These are phyloP conservation scores for Austroboletus eburneus DNA, from an alignment of 768 basidiomycete species.

Conservation along the genomic window DNA sequence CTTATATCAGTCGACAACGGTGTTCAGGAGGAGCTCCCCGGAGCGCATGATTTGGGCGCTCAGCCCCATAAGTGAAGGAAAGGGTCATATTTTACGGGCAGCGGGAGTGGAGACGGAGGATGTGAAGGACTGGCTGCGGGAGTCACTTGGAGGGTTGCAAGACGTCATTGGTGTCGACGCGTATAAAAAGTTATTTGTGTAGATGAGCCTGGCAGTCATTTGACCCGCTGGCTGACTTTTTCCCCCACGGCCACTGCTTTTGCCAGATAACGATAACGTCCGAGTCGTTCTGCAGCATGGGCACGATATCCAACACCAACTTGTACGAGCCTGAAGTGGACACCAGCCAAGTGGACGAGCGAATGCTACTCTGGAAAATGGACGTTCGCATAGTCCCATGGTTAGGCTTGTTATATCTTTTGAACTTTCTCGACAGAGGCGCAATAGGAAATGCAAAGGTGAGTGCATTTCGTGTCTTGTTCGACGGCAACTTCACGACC, in stretches of 20 bases:
- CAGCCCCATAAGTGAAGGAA: constrained; percentile 48
- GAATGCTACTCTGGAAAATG: constrained; percentile 51
- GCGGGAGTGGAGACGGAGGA: constrained; percentile 75
- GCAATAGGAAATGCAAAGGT: constrained; percentile 76
- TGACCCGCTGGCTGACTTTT: too few species aligned
- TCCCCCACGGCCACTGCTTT: too few species aligned
- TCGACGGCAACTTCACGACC: background rate
- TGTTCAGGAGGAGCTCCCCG: constrained; percentile 56
- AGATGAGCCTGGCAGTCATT: too few species aligned
- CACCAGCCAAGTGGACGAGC: constrained; percentile 50
- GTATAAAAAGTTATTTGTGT: constrained; percentile 60
- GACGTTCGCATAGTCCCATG: constrained; percentile 71
- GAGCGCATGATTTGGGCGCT: constrained; percentile 78
- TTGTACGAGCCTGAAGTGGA: constrained; percentile 50
- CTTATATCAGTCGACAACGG: constrained; percentile 50
- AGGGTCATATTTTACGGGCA: constrained; percentile 61
- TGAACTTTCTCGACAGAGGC: constrained; percentile 63
- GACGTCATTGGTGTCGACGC: constrained; percentile 57
- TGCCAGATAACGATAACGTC: too few species aligned
- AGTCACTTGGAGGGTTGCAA: constrained; percentile 48
- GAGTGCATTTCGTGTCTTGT: constrained; percentile 4
- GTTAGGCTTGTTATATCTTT: constrained; percentile 67
- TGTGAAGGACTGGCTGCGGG: constrained; percentile 66
- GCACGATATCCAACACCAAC: constrained; percentile 11
- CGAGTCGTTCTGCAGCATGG: too few species aligned